A percentile compares a stretch with the other conserved stretches of the same genome.
Conservation (phyloP, 1,284 basidiomycete genomes). For the Cutaneotrichosporon cavernicola region DNA sequence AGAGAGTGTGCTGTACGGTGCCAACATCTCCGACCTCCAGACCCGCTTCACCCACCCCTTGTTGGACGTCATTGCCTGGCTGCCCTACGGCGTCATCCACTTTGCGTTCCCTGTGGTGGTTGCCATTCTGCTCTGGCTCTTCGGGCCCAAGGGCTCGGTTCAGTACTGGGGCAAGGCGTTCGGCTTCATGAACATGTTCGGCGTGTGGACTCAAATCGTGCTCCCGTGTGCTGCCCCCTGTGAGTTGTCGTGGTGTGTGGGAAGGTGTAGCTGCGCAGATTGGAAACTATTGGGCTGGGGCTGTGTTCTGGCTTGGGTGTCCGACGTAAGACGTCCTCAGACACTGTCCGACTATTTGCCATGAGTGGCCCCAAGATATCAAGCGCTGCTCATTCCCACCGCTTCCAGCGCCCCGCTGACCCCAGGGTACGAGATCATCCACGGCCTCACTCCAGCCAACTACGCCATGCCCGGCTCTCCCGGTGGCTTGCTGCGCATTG, state of each 20-base stretch:
- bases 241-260: constrained; percentile 41
- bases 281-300: too few relatives aligned
- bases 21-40: constrained; percentile 94
- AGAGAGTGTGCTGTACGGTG: constrained; percentile 91
- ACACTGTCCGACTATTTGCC: too few relatives aligned
- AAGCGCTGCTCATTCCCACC: not conserved
- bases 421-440: constrained; percentile 94
- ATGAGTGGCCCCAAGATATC: too few relatives aligned
- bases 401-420: not conserved
- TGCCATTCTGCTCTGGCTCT: constrained; percentile 72
- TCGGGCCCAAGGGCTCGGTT: constrained; percentile 73
- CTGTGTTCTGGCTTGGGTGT: too few relatives aligned
- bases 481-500: constrained; percentile 89
- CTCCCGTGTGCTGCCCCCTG: constrained; percentile 90
- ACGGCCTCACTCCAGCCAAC: constrained; percentile 91
- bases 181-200: constrained; percentile 89
- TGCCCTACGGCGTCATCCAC: constrained; percentile 92
- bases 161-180: constrained; percentile 86
- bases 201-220: constrained; percentile 83
- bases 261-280: not conserved
- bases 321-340: too few relatives aligned
- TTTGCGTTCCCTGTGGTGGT: constrained; percentile 81
- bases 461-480: constrained; percentile 90
- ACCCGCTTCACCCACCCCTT: constrained; percentile 89
- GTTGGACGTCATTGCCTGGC: constrained; percentile 90